Base-by-base conservation (phyloP, 495 filamentous ascomycete species). In the Emericellopsis terricola region DNA sequence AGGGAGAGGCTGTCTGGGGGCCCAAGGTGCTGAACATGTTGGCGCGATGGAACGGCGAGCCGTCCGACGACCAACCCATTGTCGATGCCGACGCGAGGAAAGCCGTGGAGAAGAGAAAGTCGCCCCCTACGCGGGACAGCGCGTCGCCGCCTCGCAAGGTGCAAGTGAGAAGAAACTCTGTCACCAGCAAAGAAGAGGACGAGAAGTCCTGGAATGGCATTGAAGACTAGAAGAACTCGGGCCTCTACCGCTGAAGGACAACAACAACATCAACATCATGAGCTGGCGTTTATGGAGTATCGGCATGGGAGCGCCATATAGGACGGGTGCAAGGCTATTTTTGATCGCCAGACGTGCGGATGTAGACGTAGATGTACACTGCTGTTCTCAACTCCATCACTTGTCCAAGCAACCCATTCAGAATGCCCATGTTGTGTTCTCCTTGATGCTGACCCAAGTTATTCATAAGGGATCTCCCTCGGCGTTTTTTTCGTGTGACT, bases 1-100 rank as follows among this genome's bases (percentile, higher is more conserved):
- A 75, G 34, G 81, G 79, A 1, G 84, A 92, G 48, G 69, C 76
- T 1, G 69, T 82, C 7, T 94, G 86, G 86, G 82, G 62, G 1
- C 76, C 81, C 8, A 71, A 83, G 47, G 63, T 94, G 2, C 50
- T 70, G 45, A 51, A 51, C 8, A 67, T 79, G 55, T 51, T 94
- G 9, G 51, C 69, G 28, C 56, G 62, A 8, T 87, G 77, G 71
- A 35, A 35, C 27, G 33, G 33, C 13, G 33, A 35, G 21, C 33
- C 33, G 47, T 47, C 15, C 31, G 21, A 26, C 11, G 23, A 26
- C 23, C 6, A 26, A 6, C 23, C n/a, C n/a, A n/a, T n/a, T n/a
- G n/a, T n/a, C n/a, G n/a, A n/a, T n/a, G n/a, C n/a, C n/a, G n/a
- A n/a, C n/a, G n/a, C n/a, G n/a, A n/a, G n/a, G n/a, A n/a, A n/a